These are phyloP conservation scores for Epicoccum nigrum DNA, from an alignment of 2,329 filamentous ascomycete species.

Conservation along the genomic window DNA sequence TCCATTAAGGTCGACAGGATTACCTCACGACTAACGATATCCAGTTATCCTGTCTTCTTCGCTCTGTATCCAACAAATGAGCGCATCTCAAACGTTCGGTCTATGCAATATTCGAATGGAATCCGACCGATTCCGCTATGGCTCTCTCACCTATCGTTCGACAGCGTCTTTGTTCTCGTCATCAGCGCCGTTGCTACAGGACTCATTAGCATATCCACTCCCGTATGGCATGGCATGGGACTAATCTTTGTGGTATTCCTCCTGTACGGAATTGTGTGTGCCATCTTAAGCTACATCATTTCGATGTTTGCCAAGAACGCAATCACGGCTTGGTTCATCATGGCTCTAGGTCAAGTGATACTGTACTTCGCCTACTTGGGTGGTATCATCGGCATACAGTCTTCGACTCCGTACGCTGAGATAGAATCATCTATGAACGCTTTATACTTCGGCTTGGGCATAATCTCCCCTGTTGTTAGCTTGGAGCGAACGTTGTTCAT, in stretches of 20 bases:
- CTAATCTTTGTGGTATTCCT: constrained; percentile 81
- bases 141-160: constrained; percentile 79
- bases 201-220: constrained; percentile 62
- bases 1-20: not conserved
- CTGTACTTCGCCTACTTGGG: constrained; percentile 54
- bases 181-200: constrained; percentile 70
- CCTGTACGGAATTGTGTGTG: constrained; percentile 78
- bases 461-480: constrained; percentile 28
- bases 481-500: constrained; percentile 28
- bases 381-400: constrained; percentile 31
- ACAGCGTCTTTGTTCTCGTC: constrained; percentile 72
- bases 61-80: constrained; percentile 84
- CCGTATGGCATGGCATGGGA: constrained; percentile 73
- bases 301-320: constrained; percentile 75
- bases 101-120: constrained; percentile 87
- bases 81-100: constrained; percentile 75
- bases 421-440: constrained; percentile 27
- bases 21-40: too few species aligned
- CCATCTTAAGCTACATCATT: constrained; percentile 76
- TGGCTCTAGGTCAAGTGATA: constrained; percentile 71
- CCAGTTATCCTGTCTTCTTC: constrained; percentile 81
- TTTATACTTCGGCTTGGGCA: constrained; percentile 32
- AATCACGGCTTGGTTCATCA: constrained; percentile 73
- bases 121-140: constrained; percentile 80
- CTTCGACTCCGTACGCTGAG: constrained; percentile 20